Evolutionary conservation across 768 basidiomycete genomes (phyloP).

Genomic region (Amanita phalloides): DNA sequence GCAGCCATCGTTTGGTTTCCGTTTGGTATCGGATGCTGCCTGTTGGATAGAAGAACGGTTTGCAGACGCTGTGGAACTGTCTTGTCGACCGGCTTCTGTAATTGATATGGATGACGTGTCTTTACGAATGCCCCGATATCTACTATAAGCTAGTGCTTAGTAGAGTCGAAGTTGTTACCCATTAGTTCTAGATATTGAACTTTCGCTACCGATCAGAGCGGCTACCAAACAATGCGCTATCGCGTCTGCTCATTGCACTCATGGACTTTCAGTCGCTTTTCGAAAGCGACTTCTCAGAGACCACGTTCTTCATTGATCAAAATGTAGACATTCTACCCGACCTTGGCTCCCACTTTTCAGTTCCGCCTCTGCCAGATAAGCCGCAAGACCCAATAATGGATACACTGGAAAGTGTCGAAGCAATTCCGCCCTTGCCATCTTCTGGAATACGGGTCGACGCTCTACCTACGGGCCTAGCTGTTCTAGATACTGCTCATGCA

Average conservation of each 20-base stretch:
- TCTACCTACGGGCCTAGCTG: constrained; percentile 20
- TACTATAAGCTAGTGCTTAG: too few relatives aligned
- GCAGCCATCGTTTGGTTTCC: constrained; percentile 85
- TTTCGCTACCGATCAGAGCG: too few relatives aligned
- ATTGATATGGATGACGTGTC: constrained; percentile 3
- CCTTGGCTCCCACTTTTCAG: constrained; percentile 39
- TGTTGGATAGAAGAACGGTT: constrained; percentile 61
- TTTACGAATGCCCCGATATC: not conserved
- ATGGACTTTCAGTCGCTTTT: constrained; percentile 2
- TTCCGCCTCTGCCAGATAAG: constrained; percentile 56
- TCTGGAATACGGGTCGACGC: constrained; percentile 3
- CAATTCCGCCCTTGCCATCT: constrained; percentile 10
- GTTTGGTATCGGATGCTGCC: constrained; percentile 65
- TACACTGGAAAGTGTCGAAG: constrained; percentile 25
- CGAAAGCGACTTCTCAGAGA: not conserved
- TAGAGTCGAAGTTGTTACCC: too few relatives aligned
- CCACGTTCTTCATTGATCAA: not conserved
- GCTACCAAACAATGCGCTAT: constrained; percentile 1
- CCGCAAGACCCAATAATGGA: constrained; percentile 77
- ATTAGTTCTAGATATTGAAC: too few relatives aligned
- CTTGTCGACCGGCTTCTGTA: constrained; percentile 36
- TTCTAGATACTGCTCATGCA: constrained; percentile 9
- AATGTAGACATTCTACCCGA: constrained; percentile 21
- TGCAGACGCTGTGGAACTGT: constrained; percentile 42
- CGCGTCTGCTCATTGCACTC: not conserved